Percentiles rank a stretch among this genome's conserved stretches.
Evolutionary conservation across 139 green algal species (phyloP).

Genomic region (Coelastrella sp.): DNA sequence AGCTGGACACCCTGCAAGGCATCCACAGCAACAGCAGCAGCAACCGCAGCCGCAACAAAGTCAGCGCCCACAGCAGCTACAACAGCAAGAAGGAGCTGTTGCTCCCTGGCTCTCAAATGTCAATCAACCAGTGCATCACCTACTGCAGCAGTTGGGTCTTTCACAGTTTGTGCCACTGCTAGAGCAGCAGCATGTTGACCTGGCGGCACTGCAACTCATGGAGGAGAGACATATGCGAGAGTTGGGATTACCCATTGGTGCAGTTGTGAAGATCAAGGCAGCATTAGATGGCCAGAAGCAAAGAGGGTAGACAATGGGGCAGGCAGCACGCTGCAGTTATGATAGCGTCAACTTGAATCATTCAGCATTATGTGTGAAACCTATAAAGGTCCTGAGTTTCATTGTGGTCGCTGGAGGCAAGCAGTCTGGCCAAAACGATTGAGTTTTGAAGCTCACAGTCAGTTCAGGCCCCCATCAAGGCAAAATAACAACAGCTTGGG

Average conservation of each 20-base stretch:
- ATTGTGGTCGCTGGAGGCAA: no score
- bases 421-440: no score
- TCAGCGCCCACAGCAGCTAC: conserved; percentile 14
- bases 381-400: no score
- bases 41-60: background rate
- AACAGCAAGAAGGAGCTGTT: background rate
- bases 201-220: conserved; percentile 47
- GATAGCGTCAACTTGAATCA: no score
- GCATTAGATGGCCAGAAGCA: conserved; percentile 59
- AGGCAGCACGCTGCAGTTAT: background rate
- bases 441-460: no score
- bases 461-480: no score
- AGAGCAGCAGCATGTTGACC: conserved; percentile 24
- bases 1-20: background rate
- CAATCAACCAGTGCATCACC: conserved; percentile 17
- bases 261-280: conserved; percentile 46
- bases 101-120: conserved; percentile 33
- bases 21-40: conserved; percentile 15
- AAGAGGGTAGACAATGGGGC: background rate
- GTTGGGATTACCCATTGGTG: conserved; percentile 46
- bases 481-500: no score
- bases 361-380: no score
- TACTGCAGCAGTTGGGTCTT: conserved; percentile 27
- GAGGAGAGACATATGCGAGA: conserved; percentile 24
- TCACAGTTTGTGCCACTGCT: conserved; percentile 12